Base-by-base conservation (phyloP, 352 stramenopile species). In the Plasmopara viticola region DNA sequence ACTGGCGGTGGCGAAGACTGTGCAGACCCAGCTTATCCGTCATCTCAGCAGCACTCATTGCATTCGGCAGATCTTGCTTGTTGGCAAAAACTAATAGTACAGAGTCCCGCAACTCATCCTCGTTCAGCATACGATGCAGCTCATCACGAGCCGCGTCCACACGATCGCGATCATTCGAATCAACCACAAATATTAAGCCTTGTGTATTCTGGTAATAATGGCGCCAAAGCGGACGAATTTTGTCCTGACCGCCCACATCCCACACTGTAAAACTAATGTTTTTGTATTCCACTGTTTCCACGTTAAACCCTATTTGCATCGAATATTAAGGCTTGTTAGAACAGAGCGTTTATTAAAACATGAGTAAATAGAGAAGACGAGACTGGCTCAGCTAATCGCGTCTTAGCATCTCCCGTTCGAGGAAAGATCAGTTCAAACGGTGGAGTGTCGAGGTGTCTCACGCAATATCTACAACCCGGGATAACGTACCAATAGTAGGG, bases 201-300 rank as follows among this genome's bases (percentile, higher is more conserved):
- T 99, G 95, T 68, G 95, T 99, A 81, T 98, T 98, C 78, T 99
- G 91, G 81, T 99, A 99, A 82, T 99, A 99, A 80, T 99, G 96
- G 67, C 95, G 86, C 97, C 97, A 99, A 15, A 99, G 81, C 53
- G 95, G 95, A 64, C 96, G 90, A 66, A 99, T 98, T 85, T 97
- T 97, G 77, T 98, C 92, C 79, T 99, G 97, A 79, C 97, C 97
- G 80, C 97, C 96, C 44, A 99, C 95, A 79, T 99, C 97, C 96
- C 95, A 99, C 52, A 98, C 94, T 58, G 94, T 98, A 85, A 99
- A 98, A 68, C 86, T 97, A 84, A 98, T 98, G 84, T 98, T 98
- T 83, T 99, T 98, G 89, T 99, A 99, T 78, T 99, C 94, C 48
- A 99, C 96, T 56, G 94, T 98, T 80, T 99, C 97, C 41, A 99